Evolutionary conservation across 257 asterid genomes (phyloP).

Genomic region (Misopates orontium): DNA sequence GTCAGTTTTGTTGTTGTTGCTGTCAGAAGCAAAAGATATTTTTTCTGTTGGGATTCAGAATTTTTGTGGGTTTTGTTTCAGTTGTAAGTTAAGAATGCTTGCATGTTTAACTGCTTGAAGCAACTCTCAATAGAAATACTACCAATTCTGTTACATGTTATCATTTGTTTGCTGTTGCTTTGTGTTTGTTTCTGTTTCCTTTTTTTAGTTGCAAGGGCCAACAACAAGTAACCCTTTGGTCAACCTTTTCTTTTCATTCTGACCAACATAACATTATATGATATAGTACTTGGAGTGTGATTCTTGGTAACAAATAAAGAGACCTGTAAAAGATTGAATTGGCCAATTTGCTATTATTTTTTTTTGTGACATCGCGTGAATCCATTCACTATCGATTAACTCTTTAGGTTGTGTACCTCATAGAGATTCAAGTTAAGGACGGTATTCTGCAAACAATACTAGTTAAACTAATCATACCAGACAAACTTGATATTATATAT

Average conservation of each 20-base stretch:
- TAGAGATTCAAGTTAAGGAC: too few species aligned
- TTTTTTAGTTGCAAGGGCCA: not conserved
- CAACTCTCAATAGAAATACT: constrained; percentile 21
- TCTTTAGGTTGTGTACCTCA: too few species aligned
- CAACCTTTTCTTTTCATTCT: not conserved
- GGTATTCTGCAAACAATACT: too few species aligned
- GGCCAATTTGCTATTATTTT: too few species aligned
- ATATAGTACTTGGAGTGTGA: not conserved
- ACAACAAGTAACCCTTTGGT: not conserved
- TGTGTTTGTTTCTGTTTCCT: not conserved
- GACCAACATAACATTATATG: constrained; percentile 1
- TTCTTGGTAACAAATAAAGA: not conserved
- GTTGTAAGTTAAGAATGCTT: constrained; percentile 43
- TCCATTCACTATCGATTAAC: too few species aligned
- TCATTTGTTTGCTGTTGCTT: constrained; percentile 31
- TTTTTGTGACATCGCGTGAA: too few species aligned
- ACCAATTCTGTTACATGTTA: constrained; percentile 37
- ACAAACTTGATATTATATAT: too few species aligned
- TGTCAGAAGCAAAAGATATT: constrained; percentile 42
- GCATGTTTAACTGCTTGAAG: constrained; percentile 27
- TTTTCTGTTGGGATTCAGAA: constrained; percentile 25
- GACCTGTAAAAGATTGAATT: constrained; percentile 26
- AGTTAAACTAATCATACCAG: too few species aligned
- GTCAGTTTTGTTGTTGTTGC: constrained; percentile 17
- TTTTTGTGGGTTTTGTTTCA: constrained; percentile 29